phyloP scores from a whole-genome alignment of 2,329 filamentous ascomycete species.

The Fusarium sarcochroum region DNA sequence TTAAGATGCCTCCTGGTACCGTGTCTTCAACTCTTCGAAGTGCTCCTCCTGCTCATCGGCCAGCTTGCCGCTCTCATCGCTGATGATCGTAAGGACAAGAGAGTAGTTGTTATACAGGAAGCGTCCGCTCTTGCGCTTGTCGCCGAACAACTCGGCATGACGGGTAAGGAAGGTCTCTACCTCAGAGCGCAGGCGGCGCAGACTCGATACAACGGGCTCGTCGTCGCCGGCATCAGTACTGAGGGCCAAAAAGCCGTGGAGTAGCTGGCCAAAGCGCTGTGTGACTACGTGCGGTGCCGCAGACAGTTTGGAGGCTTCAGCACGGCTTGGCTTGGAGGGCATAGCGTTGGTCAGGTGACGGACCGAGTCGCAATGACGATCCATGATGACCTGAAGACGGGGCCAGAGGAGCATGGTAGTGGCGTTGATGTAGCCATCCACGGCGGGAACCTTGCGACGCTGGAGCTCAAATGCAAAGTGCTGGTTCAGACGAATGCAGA shows the following conservation, averaged over 20 bases:
- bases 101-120: constrained; percentile 98
- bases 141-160: constrained; percentile 81
- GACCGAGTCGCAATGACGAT: constrained; percentile 90
- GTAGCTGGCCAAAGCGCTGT: constrained; percentile 93
- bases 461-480: constrained; percentile 95
- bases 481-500: constrained; percentile 95
- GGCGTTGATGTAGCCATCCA: constrained; percentile 92
- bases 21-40: constrained; percentile 76
- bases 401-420: constrained; percentile 98
- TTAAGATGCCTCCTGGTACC: constrained; percentile 63
- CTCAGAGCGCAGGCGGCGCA: constrained; percentile 82
- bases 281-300: constrained; percentile 92
- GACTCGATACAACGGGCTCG: constrained; percentile 87
- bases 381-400: constrained; percentile 93
- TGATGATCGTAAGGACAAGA: constrained; percentile 91
- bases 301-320: constrained; percentile 73
- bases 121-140: constrained; percentile 84
- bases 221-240: constrained; percentile 94
- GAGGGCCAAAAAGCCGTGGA: constrained; percentile 86
- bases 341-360: constrained; percentile 71
- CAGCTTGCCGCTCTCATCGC: constrained; percentile 80
- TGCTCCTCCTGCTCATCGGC: constrained; percentile 81
- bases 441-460: constrained; percentile 87
- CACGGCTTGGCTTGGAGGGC: constrained; percentile 60
- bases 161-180: constrained; percentile 87